phyloP scores from a whole-genome alignment of 148 eudicot species.

The Rhododendron vialii region DNA sequence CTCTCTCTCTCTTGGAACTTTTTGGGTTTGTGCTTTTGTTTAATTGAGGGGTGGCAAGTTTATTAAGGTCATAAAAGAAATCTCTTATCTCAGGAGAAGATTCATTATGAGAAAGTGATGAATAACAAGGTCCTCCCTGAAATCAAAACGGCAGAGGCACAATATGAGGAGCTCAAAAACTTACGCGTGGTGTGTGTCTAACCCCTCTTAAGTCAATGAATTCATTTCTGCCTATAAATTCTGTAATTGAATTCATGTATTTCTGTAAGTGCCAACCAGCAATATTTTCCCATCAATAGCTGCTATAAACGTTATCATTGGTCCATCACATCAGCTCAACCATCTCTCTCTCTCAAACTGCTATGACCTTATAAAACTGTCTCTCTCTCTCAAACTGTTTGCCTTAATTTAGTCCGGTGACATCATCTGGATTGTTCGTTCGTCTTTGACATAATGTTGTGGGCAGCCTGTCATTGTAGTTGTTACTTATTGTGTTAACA shows the following conservation, averaged over 20 bases:
- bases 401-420: not conserved
- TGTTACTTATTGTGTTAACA: not conserved
- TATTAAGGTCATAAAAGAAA: conserved; percentile 2
- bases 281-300: not conserved
- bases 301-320: not conserved
- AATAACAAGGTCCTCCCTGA: conserved; percentile 43
- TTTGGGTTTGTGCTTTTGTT: not conserved
- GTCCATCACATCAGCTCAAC: not conserved
- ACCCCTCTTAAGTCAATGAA: not conserved
- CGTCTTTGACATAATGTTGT: not conserved
- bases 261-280: not conserved
- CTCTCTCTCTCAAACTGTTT: not conserved
- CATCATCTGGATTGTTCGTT: not conserved
- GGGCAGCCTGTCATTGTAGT: not conserved
- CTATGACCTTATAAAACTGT: no score
- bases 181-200: conserved; percentile 45
- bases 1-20: conserved; percentile 3
- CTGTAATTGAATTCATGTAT: not conserved
- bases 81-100: conserved; percentile 46
- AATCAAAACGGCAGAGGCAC: conserved; percentile 51
- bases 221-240: not conserved
- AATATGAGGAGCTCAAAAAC: conserved; percentile 51
- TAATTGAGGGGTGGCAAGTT: conserved; percentile 2
- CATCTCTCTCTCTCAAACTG: not conserved
- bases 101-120: conserved; percentile 50